These are phyloP conservation scores for Solanum pimpinellifolium DNA, from an alignment of 257 asterid genomes.

Conservation along the genomic window DNA sequence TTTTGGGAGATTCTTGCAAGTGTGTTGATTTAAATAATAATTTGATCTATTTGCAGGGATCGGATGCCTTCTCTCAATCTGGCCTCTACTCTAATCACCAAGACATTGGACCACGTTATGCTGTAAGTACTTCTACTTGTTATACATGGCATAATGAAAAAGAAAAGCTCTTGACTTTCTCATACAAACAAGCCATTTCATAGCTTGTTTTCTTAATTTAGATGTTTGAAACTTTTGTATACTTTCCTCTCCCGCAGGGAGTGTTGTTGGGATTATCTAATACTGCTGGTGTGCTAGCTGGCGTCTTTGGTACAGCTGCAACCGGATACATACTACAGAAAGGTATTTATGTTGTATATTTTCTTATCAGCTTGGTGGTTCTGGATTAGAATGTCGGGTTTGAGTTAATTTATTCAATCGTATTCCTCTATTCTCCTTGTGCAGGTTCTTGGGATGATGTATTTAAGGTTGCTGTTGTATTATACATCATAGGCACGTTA, in stretches of 20 bases:
- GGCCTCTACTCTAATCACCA: conserved; percentile 96
- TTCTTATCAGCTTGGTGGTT: background rate
- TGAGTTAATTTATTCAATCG: background rate
- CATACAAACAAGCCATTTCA: background rate
- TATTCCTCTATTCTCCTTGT: background rate
- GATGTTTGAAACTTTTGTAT: background rate
- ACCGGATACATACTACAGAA: conserved; percentile 95
- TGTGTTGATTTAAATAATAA: background rate
- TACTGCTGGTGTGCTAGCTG: conserved; percentile 97
- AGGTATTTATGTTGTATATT: conserved; percentile 29
- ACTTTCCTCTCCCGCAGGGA: conserved; percentile 35
- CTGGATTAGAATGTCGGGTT: background rate
- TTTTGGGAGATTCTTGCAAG: background rate
- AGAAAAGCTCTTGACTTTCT: background rate
- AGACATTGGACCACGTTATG: conserved; percentile 94
- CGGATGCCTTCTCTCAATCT: conserved; percentile 96
- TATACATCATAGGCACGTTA: conserved; percentile 76
- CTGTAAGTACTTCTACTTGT: conserved; percentile 41
- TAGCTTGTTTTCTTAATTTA: background rate
- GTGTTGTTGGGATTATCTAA: conserved; percentile 80
- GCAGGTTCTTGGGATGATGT: conserved; percentile 98
- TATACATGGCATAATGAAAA: background rate
- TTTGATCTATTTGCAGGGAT: conserved; percentile 40
- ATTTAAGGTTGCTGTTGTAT: conserved; percentile 65
- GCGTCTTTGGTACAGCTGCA: conserved; percentile 95